Evolutionary conservation across 2,329 filamentous ascomycete species (phyloP), one percentile per base, ranked within the genome.

Genomic region (Bipolaris oryzae): DNA sequence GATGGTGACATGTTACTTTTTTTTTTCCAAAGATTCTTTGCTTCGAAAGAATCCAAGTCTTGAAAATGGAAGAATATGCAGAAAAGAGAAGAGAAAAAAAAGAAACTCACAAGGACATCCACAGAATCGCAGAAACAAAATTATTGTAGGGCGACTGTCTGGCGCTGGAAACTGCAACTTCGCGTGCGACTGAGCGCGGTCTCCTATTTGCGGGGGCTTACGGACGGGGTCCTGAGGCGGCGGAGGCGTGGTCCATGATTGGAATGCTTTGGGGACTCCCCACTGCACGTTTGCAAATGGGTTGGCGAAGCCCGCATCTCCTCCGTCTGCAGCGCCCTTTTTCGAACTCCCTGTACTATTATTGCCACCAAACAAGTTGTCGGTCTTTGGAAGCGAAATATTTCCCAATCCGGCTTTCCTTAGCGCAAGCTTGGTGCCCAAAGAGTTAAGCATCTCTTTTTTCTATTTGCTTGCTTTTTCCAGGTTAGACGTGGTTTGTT

Each of bases 401-500:
- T 77, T 81, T 37, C 82, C 79, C 52, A 87, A 71, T 68, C 85
- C 84, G 48, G 80, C 80, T 69, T 84, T 85, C 62, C 79, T 84
- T 63, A 87, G 77, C 58, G 84, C 85, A 61, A 86, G 74, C 73
- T 87, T 87, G 43, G 84, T 84, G 15, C 81, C 80, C 54, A 87
- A 74, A 61, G 77, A 82, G 65, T 81, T 80, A 68, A 87, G 80
- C 84, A 86, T 87, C 52, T 39, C 51, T 39, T 51, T 35, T 37
- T 48, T 45, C 6, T 1, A 28, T 47, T n/a, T 38, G 3, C 20
- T 44, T 15, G 5, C 11, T 35, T 37, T 34, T 23, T 25, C 5
- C 5, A 31, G 28, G 10, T 31, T 31, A 1, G 4, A 31, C 10
- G 28, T 31, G 20, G 6, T 42, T 42, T 21, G 20, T 42, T 50